A percentile compares a stretch with the other conserved stretches of the same genome.
phyloP scores from a whole-genome alignment of 2,329 filamentous ascomycete species.

The Trichoderma cornu-damae region DNA sequence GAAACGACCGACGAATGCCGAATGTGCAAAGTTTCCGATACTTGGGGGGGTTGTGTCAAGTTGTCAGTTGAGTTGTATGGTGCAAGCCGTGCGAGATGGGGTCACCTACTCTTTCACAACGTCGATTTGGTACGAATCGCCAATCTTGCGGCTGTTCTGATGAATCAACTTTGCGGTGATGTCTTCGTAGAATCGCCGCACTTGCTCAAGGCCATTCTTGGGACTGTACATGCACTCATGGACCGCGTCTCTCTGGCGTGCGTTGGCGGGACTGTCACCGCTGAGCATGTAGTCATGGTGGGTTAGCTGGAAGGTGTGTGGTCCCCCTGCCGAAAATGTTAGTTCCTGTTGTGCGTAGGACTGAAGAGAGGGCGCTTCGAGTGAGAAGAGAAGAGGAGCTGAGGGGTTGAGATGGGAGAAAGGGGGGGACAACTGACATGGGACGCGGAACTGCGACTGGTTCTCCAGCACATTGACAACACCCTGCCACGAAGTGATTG shows the following conservation, averaged over 20 bases:
- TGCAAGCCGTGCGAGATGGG: neutral
- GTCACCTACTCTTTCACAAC: slow-evolving; percentile 23
- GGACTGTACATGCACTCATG: slow-evolving; percentile 23
- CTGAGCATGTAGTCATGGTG: slow-evolving; percentile 24
- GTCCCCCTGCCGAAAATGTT: slow-evolving; percentile 20
- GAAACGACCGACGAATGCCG: slow-evolving; percentile 47
- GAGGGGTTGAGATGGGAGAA: too few relatives aligned
- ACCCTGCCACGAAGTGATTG: slow-evolving; percentile 25
- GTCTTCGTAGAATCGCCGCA: slow-evolving; percentile 25
- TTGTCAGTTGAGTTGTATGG: neutral
- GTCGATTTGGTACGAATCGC: slow-evolving; percentile 31
- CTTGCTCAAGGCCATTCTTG: slow-evolving; percentile 18
- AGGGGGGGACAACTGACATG: slow-evolving; percentile 23
- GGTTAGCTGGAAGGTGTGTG: slow-evolving; percentile 25
- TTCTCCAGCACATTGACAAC: slow-evolving; percentile 26
- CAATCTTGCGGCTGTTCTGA: slow-evolving; percentile 28
- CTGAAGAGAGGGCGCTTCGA: neutral
- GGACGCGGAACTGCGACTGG: slow-evolving; percentile 27
- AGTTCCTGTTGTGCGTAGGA: slow-evolving; percentile 2
- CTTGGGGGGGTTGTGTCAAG: too few relatives aligned
- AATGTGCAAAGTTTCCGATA: slow-evolving; percentile 47
- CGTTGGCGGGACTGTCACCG: slow-evolving; percentile 20
- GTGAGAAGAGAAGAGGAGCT: too few relatives aligned
- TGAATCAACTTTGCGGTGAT: slow-evolving; percentile 28
- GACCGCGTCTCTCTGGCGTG: slow-evolving; percentile 20